Evolutionary conservation across 768 basidiomycete genomes (phyloP), one percentile per base, ranked within the genome.

Genomic region (Xerocomellus chrysenteron): DNA sequence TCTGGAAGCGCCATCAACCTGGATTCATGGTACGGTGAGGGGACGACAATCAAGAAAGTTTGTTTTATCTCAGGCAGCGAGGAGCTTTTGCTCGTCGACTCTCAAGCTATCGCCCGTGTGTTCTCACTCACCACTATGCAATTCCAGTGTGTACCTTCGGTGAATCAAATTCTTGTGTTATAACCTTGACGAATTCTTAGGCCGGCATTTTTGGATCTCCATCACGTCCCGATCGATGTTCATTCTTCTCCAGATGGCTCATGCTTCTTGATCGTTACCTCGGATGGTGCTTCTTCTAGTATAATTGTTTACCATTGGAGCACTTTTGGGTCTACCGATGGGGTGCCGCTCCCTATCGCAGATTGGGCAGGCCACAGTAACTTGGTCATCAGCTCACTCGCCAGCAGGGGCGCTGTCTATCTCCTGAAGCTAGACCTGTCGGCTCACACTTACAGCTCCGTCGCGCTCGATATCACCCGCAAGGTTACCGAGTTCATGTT

Each of bases 401-500:
- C 73, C 37, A 73, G 71, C 45, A 74, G 78, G 41, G 68, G 63
- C 13, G 66, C 68, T 46, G 73, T 80, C 3, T 76, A 84, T 60
- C 61, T 85, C 17, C 45, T 85, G 26, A 69, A 69, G 33, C 59
- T 85, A 10, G 75, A 82, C 58, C 42, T 66, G 8, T 40, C 57
- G 1, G 17, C 66, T 21, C 72, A 61, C 2, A 56, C 57, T 30
- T 77, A 79, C 52, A 64, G 61, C 33, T 87, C 85, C 1, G 40
- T 80, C 11, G 76, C 73, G 2, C 70, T 86, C 16, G 74, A 80
- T 40, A 85, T 86, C 61, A 82, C 80, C 11, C 76, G 77, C 54
- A 82, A 81, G 47, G 70, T 76, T 8, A 84, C 83, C 1, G 82
- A 85, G 55, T 84, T 84, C 65, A 78, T 75, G 71, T 85, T 86